A percentile compares a stretch with the other conserved stretches of the same genome.
phyloP scores from a whole-genome alignment of 805 yeast genomes.

The Kodamaea kakaduensis region DNA sequence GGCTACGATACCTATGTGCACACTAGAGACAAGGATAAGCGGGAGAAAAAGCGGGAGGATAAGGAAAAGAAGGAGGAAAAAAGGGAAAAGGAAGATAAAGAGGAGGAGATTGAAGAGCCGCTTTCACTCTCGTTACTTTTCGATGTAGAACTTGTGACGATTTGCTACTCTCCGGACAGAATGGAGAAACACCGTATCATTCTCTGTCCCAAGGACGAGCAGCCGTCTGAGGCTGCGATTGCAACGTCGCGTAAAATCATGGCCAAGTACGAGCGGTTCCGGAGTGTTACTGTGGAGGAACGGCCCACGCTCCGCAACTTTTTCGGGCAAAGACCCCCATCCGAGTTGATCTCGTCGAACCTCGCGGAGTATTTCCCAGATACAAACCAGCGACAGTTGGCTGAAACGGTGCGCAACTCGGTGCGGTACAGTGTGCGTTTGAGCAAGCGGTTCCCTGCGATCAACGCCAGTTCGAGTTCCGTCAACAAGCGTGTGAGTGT shows the following conservation, averaged over 20 bases:
- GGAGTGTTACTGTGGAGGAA: conserved; percentile 22
- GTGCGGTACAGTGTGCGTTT: conserved; percentile 71
- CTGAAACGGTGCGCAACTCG: conserved; percentile 78
- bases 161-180: conserved; percentile 73
- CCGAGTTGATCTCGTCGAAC: conserved; percentile 85
- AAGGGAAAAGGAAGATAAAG: neutral
- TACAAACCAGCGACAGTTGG: conserved; percentile 64
- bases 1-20: conserved; percentile 61
- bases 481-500: conserved; percentile 12
- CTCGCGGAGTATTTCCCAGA: conserved; percentile 90
- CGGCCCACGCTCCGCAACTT: conserved; percentile 38
- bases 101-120: too few species aligned
- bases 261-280: conserved; percentile 20
- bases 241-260: conserved; percentile 49
- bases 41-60: too few species aligned
- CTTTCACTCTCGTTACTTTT: conserved; percentile 44
- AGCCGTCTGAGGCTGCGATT: conserved; percentile 60
- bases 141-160: conserved; percentile 77
- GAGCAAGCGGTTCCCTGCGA: conserved; percentile 35
- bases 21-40: conserved; percentile 31
- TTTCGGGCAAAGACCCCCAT: conserved; percentile 90
- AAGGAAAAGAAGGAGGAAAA: conserved; percentile 5
- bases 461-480: conserved; percentile 11
- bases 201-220: conserved; percentile 58
- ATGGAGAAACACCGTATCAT: conserved; percentile 67